Percentiles rank a stretch among this genome's conserved stretches.
phyloP scores from a whole-genome alignment of 2,329 filamentous ascomycete species.

The Aspergillus sp. region DNA sequence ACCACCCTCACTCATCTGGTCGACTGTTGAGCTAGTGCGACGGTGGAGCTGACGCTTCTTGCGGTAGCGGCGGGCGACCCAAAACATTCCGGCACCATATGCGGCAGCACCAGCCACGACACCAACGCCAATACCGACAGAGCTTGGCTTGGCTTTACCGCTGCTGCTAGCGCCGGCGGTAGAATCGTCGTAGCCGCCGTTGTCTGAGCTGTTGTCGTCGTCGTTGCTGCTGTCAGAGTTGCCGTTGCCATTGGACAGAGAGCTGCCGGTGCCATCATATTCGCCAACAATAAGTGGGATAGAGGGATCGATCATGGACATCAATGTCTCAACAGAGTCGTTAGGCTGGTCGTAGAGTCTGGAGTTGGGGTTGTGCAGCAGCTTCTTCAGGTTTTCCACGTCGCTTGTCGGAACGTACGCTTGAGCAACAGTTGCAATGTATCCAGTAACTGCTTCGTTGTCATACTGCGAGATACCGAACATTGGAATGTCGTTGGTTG shows the following conservation, averaged over 20 bases:
- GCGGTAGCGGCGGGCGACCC: constrained; percentile 86
- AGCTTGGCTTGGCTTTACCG: constrained; percentile 44
- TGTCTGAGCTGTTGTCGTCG: constrained; percentile 36
- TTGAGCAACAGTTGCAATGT: constrained; percentile 77
- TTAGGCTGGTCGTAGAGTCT: constrained; percentile 70
- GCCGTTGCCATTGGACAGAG: constrained; percentile 34
- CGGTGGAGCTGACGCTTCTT: constrained; percentile 76
- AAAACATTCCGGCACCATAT: constrained; percentile 94
- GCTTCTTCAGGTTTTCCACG: constrained; percentile 65
- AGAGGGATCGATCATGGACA: constrained; percentile 77
- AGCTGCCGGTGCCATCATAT: constrained; percentile 45
- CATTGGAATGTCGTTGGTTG: constrained; percentile 59
- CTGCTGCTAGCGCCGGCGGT: constrained; percentile 52
- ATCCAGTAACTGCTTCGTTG: constrained; percentile 65
- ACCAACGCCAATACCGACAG: constrained; percentile 70
- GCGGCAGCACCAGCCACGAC: constrained; percentile 75
- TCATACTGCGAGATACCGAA: constrained; percentile 74
- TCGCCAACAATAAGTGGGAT: constrained; percentile 66
- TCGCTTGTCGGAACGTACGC: constrained; percentile 72
- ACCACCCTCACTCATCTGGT: constrained; percentile 67
- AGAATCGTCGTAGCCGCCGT: constrained; percentile 38
- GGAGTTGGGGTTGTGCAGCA: constrained; percentile 72
- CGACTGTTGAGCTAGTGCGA: constrained; percentile 69
- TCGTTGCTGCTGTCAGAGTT: constrained; percentile 38
- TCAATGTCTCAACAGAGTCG: constrained; percentile 68